phyloP scores from a whole-genome alignment of 768 basidiomycete species.

The Termitomyces sp. region DNA sequence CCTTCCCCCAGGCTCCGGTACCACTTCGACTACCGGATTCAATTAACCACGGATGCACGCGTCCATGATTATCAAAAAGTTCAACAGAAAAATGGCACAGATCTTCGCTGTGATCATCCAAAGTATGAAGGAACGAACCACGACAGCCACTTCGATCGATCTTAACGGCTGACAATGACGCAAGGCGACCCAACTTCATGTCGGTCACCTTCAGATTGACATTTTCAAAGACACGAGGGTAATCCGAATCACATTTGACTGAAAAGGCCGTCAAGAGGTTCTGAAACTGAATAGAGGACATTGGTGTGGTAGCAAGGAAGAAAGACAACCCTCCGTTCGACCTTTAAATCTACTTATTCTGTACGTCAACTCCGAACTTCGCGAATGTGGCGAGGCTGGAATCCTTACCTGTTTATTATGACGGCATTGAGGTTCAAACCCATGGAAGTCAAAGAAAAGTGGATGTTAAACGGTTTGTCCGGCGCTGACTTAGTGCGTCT shows the following conservation, averaged over 20 bases:
- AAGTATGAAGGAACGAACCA: constrained; percentile 13
- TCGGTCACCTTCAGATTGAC: constrained; percentile 2
- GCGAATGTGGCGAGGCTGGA: too few species aligned
- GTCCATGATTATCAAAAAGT: constrained; percentile 23
- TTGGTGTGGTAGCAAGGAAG: background rate
- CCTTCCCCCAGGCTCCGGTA: constrained; percentile 23
- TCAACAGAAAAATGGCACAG: constrained; percentile 20
- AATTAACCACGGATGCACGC: constrained; percentile 16
- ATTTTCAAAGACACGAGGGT: background rate
- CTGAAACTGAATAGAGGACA: background rate
- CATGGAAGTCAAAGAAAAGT: too few species aligned
- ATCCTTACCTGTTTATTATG: too few species aligned
- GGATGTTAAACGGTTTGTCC: too few species aligned
- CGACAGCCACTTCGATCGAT: background rate
- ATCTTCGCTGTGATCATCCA: constrained; percentile 26
- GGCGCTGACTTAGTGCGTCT: too few species aligned
- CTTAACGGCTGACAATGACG: constrained; percentile 4
- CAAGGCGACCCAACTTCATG: background rate
- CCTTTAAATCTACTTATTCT: background rate
- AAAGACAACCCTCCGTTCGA: background rate
- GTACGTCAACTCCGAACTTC: too few species aligned
- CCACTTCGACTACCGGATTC: constrained; percentile 21
- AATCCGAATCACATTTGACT: background rate
- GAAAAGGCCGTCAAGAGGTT: background rate
- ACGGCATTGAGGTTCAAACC: too few species aligned